Conservation (phyloP, 441 rosid species). For the Adansonia madagascariensis region DNA sequence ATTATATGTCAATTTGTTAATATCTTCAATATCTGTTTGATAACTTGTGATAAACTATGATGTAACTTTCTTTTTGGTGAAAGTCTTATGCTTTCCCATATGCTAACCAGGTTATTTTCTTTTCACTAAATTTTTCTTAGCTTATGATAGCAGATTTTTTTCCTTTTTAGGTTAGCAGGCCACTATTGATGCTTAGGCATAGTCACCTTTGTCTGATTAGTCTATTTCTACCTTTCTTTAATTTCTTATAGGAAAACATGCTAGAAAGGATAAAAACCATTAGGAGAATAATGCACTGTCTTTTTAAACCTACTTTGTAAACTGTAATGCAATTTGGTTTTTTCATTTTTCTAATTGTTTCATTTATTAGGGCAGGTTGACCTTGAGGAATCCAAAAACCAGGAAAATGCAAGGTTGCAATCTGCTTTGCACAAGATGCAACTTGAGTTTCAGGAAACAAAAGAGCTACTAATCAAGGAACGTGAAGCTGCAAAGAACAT, state of each 20-base stretch:
- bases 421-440: constrained; percentile 71
- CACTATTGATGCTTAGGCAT: too few species aligned
- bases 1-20: not conserved
- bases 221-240: too few species aligned
- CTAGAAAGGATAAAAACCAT: too few species aligned
- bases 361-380: constrained; percentile 50
- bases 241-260: too few species aligned
- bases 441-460: constrained; percentile 44
- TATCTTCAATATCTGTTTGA: not conserved
- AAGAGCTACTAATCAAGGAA: constrained; percentile 50
- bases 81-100: not conserved
- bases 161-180: not conserved
- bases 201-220: too few species aligned
- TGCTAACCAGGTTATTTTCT: too few species aligned
- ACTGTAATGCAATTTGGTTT: not conserved
- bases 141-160: too few species aligned
- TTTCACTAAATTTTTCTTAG: too few species aligned
- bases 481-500: constrained; percentile 45
- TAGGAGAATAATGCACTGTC: not conserved
- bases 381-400: constrained; percentile 65
- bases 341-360: constrained; percentile 28
- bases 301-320: not conserved
- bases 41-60: not conserved
- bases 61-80: not conserved
- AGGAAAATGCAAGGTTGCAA: constrained; percentile 70